A percentile compares a stretch with the other conserved stretches of the same genome.
These are phyloP conservation scores for Dacryopinax primogenitus DNA, from an alignment of 768 basidiomycete species.

Conservation along the genomic window DNA sequence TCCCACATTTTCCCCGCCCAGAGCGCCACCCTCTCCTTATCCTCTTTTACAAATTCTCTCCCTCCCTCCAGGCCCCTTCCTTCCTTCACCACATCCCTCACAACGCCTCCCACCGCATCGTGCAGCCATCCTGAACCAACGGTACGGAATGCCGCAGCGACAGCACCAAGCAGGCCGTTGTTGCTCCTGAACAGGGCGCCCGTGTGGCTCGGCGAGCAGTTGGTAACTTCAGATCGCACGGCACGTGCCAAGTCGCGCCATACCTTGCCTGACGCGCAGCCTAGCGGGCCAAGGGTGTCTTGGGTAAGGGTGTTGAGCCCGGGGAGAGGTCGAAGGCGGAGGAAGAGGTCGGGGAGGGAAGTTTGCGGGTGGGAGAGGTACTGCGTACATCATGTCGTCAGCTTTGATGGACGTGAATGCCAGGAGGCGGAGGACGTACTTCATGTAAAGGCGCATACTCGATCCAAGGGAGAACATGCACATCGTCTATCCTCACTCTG, in stretches of 20 bases:
- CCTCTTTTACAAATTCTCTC: not conserved
- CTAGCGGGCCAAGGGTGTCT: not conserved
- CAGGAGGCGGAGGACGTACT: not conserved
- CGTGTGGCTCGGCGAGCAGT: not conserved
- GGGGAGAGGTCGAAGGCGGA: not conserved
- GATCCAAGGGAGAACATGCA: not conserved
- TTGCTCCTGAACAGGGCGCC: not conserved
- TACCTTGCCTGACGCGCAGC: not conserved
- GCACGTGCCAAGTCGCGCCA: not conserved
- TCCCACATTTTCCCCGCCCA: not conserved
- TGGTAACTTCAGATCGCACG: not conserved
- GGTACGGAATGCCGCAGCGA: not conserved
- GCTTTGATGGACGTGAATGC: not conserved
- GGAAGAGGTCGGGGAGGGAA: not conserved
- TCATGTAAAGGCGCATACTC: not conserved
- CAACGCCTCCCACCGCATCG: not conserved
- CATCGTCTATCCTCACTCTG: not conserved
- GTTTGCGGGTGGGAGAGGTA: not conserved
- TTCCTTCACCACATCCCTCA: not conserved
- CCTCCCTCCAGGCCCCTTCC: not conserved
- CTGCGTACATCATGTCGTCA: not conserved
- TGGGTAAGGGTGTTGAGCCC: not conserved
- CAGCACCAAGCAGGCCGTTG: not conserved
- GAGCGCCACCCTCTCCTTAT: not conserved
- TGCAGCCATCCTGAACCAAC: not conserved